A percentile compares a stretch with the other conserved stretches of the same genome.
Evolutionary conservation across 441 rosid species (phyloP).

Genomic region (Gossypium gossypioides): DNA sequence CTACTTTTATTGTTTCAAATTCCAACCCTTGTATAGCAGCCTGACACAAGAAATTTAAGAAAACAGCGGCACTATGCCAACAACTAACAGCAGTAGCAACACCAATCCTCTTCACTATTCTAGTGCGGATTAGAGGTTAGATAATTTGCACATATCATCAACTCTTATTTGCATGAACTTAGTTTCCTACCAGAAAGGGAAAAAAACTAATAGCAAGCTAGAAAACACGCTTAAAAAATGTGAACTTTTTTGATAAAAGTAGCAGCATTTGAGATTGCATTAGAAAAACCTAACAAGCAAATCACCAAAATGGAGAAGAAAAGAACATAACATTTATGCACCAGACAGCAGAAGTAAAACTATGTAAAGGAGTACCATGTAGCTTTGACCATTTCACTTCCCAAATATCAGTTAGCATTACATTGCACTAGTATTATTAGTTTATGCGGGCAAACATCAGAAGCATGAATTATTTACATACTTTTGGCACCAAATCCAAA

Average conservation of each 20-base stretch:
- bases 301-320: no score
- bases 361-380: background rate
- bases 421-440: background rate
- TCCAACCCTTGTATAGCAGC: background rate
- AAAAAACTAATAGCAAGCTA: background rate
- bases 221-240: background rate
- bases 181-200: background rate
- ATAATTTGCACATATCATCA: background rate
- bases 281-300: no score
- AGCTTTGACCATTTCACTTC: background rate
- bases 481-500: background rate
- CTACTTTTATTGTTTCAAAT: background rate
- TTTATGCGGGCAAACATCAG: background rate
- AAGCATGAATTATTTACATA: background rate
- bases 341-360: background rate
- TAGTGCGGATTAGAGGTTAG: background rate
- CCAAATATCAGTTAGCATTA: background rate
- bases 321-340: no score
- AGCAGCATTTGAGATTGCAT: background rate
- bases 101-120: background rate
- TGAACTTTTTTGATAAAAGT: background rate
- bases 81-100: background rate
- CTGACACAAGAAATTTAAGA: background rate
- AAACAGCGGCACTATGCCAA: background rate
- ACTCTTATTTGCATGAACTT: background rate